Evolutionary conservation across 1,284 basidiomycete genomes (phyloP).

Genomic region (Ceratobasidium sp.): DNA sequence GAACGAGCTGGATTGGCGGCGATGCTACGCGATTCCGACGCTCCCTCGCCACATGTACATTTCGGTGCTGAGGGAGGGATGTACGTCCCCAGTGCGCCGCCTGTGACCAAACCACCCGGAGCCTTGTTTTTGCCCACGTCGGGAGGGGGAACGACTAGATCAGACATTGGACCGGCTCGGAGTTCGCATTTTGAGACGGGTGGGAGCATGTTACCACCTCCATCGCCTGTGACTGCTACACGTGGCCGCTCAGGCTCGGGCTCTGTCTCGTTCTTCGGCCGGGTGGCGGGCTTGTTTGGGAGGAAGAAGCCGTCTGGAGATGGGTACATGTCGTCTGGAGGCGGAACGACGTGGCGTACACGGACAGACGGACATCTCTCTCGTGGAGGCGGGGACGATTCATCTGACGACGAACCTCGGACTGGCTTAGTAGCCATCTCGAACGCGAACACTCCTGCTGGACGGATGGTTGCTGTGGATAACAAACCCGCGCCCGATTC

Average conservation of each 20-base stretch:
- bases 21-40: conserved; percentile 32
- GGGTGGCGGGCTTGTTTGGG: conserved; percentile 43
- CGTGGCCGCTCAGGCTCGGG: conserved; percentile 24
- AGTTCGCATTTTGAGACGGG: conserved; percentile 29
- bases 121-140: conserved; percentile 31
- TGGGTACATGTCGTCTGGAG: background rate
- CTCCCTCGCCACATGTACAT: conserved; percentile 24
- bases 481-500: conserved; percentile 8
- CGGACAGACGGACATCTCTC: conserved; percentile 22
- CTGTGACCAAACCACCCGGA: conserved; percentile 1
- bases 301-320: conserved; percentile 34
- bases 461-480: conserved; percentile 27
- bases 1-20: conserved; percentile 29
- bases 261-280: conserved; percentile 35
- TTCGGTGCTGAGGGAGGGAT: conserved; percentile 22
- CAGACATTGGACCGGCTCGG: conserved; percentile 27
- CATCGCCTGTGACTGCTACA: conserved; percentile 5
- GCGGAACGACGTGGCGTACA: conserved; percentile 21
- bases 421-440: conserved; percentile 25
- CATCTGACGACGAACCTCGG: conserved; percentile 39
- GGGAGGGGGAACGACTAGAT: conserved; percentile 28
- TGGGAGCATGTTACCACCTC: background rate
- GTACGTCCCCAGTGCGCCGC: conserved; percentile 32
- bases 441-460: conserved; percentile 27
- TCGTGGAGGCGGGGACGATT: conserved; percentile 7